These are phyloP conservation scores for Pyrenophora seminiperda DNA, from an alignment of 2,329 filamentous ascomycete species.

Conservation along the genomic window DNA sequence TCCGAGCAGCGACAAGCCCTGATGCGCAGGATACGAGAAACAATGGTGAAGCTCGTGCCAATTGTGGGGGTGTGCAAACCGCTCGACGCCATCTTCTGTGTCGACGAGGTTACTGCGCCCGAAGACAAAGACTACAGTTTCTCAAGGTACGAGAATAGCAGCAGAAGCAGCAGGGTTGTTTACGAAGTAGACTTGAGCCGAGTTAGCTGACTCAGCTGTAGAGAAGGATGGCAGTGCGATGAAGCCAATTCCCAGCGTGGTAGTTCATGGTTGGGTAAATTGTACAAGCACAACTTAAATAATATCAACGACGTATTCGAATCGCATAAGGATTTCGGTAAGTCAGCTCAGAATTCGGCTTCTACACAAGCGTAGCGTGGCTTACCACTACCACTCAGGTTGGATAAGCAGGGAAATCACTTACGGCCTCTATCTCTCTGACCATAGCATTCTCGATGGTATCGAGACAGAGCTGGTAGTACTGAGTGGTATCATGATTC, in stretches of 20 bases:
- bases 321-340: constrained; percentile 55
- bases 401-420: constrained; percentile 62
- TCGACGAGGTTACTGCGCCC: constrained; percentile 56
- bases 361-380: too few species aligned
- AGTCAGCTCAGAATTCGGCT: too few species aligned
- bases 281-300: constrained; percentile 60
- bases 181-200: too few species aligned
- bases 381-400: too few species aligned
- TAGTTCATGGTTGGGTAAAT: constrained; percentile 60
- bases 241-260: constrained; percentile 60
- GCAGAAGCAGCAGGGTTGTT: background rate
- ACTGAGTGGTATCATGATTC: constrained; percentile 62
- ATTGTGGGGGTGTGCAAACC: constrained; percentile 68
- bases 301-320: constrained; percentile 48
- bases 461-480: constrained; percentile 62
- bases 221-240: constrained; percentile 63
- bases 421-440: constrained; percentile 63
- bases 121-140: constrained; percentile 64
- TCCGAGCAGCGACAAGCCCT: constrained; percentile 54
- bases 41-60: constrained; percentile 61
- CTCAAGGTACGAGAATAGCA: constrained; percentile 48
- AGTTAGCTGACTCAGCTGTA: constrained; percentile 16
- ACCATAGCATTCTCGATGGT: constrained; percentile 60
- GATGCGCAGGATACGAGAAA: constrained; percentile 61
- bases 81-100: constrained; percentile 64